Evolutionary conservation across 805 yeast genomes (phyloP).

Genomic region (Wickerhamiella siamensis): DNA sequence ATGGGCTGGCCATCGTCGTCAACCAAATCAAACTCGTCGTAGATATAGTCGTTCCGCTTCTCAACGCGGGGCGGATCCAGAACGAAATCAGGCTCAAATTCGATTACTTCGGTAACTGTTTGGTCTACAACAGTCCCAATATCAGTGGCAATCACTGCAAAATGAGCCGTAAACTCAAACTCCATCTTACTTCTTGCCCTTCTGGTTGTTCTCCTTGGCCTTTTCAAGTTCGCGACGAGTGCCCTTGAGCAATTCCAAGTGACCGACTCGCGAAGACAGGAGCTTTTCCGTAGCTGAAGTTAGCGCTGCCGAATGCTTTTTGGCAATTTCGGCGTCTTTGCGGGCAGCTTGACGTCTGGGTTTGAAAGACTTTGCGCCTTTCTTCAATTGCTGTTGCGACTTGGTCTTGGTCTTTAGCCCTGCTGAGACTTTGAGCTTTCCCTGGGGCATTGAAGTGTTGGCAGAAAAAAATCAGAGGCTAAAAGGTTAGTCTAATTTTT

Average conservation of each 20-base stretch:
- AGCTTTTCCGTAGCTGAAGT: slow-evolving; percentile 63
- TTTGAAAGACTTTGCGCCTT: slow-evolving; percentile 32
- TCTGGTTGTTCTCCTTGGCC: slow-evolving; percentile 22
- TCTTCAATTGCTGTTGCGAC: slow-evolving; percentile 30
- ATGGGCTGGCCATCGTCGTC: slow-evolving; percentile 8
- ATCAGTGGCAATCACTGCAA: background rate
- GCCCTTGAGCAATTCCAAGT: slow-evolving; percentile 80
- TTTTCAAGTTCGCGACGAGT: slow-evolving; percentile 71
- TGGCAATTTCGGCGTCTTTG: slow-evolving; percentile 39
- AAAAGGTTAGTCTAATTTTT: background rate
- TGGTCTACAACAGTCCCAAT: background rate
- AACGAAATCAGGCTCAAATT: slow-evolving; percentile 6
- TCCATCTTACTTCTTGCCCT: slow-evolving; percentile 1
- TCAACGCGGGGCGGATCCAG: slow-evolving; percentile 7
- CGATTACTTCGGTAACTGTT: background rate
- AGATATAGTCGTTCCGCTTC: slow-evolving; percentile 1
- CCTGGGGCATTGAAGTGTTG: slow-evolving; percentile 30
- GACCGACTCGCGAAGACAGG: slow-evolving; percentile 84
- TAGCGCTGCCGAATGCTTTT: slow-evolving; percentile 41
- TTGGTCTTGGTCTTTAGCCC: slow-evolving; percentile 9
- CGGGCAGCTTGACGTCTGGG: slow-evolving; percentile 60
- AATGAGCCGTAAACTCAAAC: no score
- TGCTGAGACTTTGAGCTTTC: slow-evolving; percentile 19
- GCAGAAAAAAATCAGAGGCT: no score
- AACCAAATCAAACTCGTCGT: slow-evolving; percentile 11